Evolutionary conservation across 768 basidiomycete genomes (phyloP), one percentile per base, ranked within the genome.

Genomic region (Amanita pallidorosea): DNA sequence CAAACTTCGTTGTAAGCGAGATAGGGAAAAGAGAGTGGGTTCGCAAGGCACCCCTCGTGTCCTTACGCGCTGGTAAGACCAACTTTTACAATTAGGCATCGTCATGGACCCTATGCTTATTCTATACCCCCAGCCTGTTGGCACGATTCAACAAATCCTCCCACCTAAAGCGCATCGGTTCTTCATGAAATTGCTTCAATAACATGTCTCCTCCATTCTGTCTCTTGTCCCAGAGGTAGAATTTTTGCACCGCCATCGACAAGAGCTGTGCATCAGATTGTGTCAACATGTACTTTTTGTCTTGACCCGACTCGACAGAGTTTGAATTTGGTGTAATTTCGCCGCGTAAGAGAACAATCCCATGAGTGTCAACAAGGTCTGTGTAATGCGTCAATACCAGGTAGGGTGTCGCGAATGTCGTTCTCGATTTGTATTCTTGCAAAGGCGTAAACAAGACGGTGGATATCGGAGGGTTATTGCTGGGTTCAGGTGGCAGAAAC

Each of bases 371-470:
- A 1, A 83, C 79, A 5, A 99, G 69, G 59, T 98, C 94, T 45
- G 94, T 85, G 66, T 98, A 97, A 64, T 89, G 81, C 4, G 94
- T 97, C 35, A 97, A 60, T 20, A 88, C 86, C 22, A 99, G 74
- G 61, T 91, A 88, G 1, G 95, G 94, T 4, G 91, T 93, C 6
- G 96, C 88, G 64, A 85, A 97, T 15, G 84, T 75, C 47, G 76
- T 75, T 36, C 86, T 82, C 51, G 81, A 67, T 65, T 96, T 95
- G 77, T 90, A 99, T 68, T 97, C 95, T 57, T 87, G 84, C 38
- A 98, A 73, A 2, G 94, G 88, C 0, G 96, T 93, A 71, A 95
- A 95, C 33, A 98, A 73, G 47, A 95, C 74, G 0, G 92, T 93
- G 5, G 92, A 80, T 2, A 67, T 69, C 47, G 69, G 71, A 13